phyloP scores from a whole-genome alignment of 345 rosid species.

The Iberis pinnata region DNA sequence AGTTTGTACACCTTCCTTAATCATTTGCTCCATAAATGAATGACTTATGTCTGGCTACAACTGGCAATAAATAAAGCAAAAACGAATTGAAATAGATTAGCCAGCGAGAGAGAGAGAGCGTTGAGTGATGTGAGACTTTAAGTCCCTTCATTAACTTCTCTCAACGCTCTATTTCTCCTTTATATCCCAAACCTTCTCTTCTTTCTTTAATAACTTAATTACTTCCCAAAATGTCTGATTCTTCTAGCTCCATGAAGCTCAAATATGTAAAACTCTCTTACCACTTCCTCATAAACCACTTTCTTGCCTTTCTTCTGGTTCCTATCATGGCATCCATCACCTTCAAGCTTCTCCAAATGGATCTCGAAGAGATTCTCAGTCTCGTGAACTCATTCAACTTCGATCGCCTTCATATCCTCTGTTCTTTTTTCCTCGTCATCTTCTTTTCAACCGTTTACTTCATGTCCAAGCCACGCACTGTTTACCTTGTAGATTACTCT shows the following conservation, averaged over 20 bases:
- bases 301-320: background rate
- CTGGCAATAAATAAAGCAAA: conserved; percentile 2
- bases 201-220: conserved; percentile 21
- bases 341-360: background rate
- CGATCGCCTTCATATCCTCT: conserved; percentile 37
- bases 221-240: conserved; percentile 25
- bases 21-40: conserved; percentile 21
- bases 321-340: conserved; percentile 12
- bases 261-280: background rate
- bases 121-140: conserved; percentile 26
- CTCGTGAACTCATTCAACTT: conserved; percentile 45
- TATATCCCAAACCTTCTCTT: conserved; percentile 16
- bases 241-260: background rate
- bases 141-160: conserved; percentile 25
- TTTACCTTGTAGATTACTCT: no score
- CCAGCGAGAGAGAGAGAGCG: no score
- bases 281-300: background rate
- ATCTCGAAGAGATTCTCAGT: background rate
- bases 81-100: conserved; percentile 8
- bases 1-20: conserved; percentile 3
- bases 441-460: conserved; percentile 50
- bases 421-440: conserved; percentile 36
- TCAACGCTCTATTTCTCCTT: conserved; percentile 22
- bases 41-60: conserved; percentile 17
- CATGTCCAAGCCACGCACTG: no score